These are phyloP conservation scores for Rhizophagus clarus DNA, from an alignment of 192 early-diverging fungal species.

Conservation along the genomic window DNA sequence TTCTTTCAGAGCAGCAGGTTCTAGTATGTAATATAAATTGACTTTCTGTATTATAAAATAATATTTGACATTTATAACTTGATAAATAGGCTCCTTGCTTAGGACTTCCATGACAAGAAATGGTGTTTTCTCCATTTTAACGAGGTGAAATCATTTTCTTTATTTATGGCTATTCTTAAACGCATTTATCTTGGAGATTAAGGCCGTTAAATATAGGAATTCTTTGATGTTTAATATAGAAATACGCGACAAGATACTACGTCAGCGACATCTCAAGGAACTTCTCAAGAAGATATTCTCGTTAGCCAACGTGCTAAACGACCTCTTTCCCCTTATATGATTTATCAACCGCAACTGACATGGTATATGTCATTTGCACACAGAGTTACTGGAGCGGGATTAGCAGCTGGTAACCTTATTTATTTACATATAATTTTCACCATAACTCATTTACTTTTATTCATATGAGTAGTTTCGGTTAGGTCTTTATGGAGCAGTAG, in stretches of 20 bases:
- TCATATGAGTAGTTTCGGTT: not conserved
- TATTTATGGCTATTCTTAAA: not conserved
- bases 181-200: not conserved
- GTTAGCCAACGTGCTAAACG: slow-evolving; percentile 4
- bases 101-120: not conserved
- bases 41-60: not conserved
- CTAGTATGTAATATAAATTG: not conserved
- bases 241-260: not conserved
- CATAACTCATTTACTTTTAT: not conserved
- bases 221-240: not conserved
- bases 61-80: not conserved
- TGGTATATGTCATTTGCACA: slow-evolving; percentile 74
- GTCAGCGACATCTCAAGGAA: not conserved
- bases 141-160: not conserved
- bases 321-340: not conserved
- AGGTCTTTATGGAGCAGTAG: slow-evolving; percentile 69
- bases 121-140: not conserved
- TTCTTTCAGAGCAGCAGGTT: not conserved
- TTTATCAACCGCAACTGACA: slow-evolving; percentile 87
- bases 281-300: not conserved
- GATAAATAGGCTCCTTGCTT: not conserved
- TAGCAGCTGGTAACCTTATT: slow-evolving; percentile 61
- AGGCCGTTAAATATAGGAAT: not conserved
- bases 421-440: not conserved
- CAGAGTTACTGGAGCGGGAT: slow-evolving; percentile 74